Base-by-base conservation (phyloP, 257 asterid species). In the Oldenlandia corymbosa region DNA sequence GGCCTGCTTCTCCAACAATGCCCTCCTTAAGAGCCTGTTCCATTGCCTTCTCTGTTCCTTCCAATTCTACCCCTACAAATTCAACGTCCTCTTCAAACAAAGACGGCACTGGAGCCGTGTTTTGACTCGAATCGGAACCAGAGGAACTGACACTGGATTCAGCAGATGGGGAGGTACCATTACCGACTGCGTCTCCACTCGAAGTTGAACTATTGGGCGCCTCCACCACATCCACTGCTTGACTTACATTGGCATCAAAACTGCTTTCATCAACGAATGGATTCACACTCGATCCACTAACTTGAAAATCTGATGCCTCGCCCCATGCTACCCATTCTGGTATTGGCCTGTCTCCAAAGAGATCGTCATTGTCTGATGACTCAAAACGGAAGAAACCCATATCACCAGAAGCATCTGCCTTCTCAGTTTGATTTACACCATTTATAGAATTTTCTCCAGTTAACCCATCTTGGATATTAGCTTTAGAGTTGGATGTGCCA, bases 291-390 rank as follows among this genome's bases (percentile, higher is more conserved):
- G 99, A 79, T 41, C 90, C 84, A 57, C 84, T 80, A 31, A 69
- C 83, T 65, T 74, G 87, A 69, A 82, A 70, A 67, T 90, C 84
- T 8, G 94, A 60, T 42, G 87, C 70, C 54, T 83, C 90, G 0
- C 90, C 94, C 97, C 97, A 90, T 62, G 88, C 94, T 45, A 81
- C 95, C 99, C 97, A 92, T 75, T 92, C 95, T 10, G 99, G 99
- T 47, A 89, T 81, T 11, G 93, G 87, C 71, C 95, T 71, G 65
- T 90, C 96, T 41, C 81, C 95, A 75, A 85, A 84, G 51, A 81
- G 91, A 58, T 93, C 91, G 0, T 84, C 94, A 7, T 76, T 81
- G 59, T 82, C 93, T 27, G 92, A 70, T 21, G 88, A 39, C 83
- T 83, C 98, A 5, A 84, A 84, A 28, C 67, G 78, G 60, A 88